Conservation (phyloP, 2,329 filamentous ascomycete species). For the Neurospora sp. region DNA sequence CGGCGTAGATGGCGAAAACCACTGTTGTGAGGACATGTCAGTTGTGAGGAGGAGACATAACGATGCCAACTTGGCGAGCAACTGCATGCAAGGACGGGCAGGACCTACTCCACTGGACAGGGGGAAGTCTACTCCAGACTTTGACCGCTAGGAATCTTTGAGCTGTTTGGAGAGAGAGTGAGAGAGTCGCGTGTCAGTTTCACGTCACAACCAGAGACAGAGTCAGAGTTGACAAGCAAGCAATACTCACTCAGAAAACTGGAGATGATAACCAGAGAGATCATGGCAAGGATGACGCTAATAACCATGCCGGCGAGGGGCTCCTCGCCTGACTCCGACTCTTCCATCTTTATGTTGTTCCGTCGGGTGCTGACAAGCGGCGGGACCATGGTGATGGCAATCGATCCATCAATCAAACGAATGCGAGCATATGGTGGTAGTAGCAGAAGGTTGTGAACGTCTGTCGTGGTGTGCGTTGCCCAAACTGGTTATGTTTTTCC, state of each 20-base stretch:
- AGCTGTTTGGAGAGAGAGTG: constrained; percentile 4
- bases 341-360: constrained; percentile 1
- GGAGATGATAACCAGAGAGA: constrained; percentile 17
- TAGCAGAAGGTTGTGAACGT: neutral
- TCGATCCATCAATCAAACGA: neutral
- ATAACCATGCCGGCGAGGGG: constrained; percentile 16
- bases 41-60: neutral
- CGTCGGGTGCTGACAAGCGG: constrained; percentile 2
- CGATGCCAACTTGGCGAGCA: neutral
- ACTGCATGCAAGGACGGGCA: no score
- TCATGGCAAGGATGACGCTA: constrained; percentile 18
- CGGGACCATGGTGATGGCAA: constrained; percentile 7
- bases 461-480: neutral
- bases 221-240: neutral
- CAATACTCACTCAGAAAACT: constrained; percentile 14
- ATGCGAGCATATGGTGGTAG: neutral
- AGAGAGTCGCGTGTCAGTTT: neutral
- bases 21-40: constrained; percentile 29
- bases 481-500: neutral
- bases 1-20: constrained; percentile 48
- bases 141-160: constrained; percentile 15
- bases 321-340: constrained; percentile 5
- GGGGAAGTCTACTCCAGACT: constrained; percentile 13
- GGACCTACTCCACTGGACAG: constrained; percentile 16
- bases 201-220: neutral